A percentile compares a stretch with the other conserved stretches of the same genome.
Evolutionary conservation across 148 eudicot species (phyloP).

Genomic region (Rhododendron williamsianum): DNA sequence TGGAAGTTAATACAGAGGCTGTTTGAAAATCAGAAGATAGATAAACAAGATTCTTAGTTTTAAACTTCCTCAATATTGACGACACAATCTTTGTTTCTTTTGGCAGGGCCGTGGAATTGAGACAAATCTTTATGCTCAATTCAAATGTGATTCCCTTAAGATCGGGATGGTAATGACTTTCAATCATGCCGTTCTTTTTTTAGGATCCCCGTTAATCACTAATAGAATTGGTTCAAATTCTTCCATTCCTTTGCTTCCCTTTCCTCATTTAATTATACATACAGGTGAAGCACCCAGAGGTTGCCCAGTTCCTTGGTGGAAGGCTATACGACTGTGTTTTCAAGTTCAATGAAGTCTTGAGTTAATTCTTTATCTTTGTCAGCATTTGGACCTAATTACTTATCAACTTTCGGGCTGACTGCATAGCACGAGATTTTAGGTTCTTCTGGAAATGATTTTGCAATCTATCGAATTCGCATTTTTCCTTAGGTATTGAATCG

Average conservation of each 20-base stretch:
- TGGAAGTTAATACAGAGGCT: not conserved
- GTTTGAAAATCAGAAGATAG: not conserved
- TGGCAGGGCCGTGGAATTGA: constrained; percentile 97
- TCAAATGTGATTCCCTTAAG: constrained; percentile 93
- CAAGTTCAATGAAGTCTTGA: constrained; percentile 67
- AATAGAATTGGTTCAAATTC: not conserved
- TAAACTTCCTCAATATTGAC: not conserved
- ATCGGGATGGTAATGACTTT: constrained; percentile 76
- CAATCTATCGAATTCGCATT: not conserved
- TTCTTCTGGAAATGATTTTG: not conserved
- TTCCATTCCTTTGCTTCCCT: not conserved
- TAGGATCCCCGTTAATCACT: not conserved
- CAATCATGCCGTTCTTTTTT: not conserved
- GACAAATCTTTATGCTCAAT: constrained; percentile 94
- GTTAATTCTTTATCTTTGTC: constrained; percentile 14
- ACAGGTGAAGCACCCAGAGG: constrained; percentile 97
- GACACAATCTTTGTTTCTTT: not conserved
- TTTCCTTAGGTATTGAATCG: not conserved
- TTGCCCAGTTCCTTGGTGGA: constrained; percentile 95
- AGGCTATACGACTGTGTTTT: constrained; percentile 94
- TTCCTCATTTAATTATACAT: not conserved
- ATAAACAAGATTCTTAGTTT: not conserved
- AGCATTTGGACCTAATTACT: not conserved
- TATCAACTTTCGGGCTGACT: not conserved
- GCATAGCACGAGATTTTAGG: constrained; percentile 5